Conservation (phyloP, 2,329 filamentous ascomycete genomes). For the Magnaporthiopsis incrustans region DNA sequence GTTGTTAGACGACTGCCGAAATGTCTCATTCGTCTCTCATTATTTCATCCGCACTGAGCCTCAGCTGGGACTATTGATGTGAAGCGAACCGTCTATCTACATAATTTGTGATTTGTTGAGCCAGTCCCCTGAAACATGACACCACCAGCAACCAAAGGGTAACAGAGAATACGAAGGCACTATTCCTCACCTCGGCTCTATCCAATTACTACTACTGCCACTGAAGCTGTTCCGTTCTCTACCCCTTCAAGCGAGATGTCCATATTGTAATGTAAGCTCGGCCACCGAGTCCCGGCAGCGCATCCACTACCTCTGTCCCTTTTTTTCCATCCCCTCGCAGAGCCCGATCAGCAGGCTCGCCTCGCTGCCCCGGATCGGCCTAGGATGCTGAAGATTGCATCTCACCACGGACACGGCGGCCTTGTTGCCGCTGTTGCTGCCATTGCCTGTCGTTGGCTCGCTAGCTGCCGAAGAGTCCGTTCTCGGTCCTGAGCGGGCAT, state of each 20-base stretch:
- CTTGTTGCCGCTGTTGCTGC: not conserved
- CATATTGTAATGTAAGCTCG: no score
- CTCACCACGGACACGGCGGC: conserved; percentile 1
- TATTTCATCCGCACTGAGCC: not conserved
- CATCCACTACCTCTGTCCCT: not conserved
- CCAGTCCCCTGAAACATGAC: not conserved
- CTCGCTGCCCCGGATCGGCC: conserved; percentile 19
- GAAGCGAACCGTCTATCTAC: not conserved
- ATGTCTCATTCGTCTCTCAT: not conserved
- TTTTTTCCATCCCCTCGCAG: conserved; percentile 7
- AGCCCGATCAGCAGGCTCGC: conserved; percentile 11
- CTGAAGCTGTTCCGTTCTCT: not conserved
- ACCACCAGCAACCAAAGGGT: not conserved
- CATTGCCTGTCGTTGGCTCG: conserved; percentile 3
- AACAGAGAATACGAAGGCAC: not conserved
- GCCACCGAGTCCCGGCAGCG: not conserved
- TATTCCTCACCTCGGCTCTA: not conserved
- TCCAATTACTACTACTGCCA: not conserved
- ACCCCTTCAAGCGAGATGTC: not conserved
- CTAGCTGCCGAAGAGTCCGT: conserved; percentile 11
- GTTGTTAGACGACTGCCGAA: not conserved
- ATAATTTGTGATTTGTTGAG: not conserved
- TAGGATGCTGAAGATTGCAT: conserved; percentile 20
- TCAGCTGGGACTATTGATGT: not conserved
- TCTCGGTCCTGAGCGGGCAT: not conserved